These are phyloP conservation scores for Globisporangium paddicum DNA, from an alignment of 352 stramenopile genomes.

Conservation along the genomic window DNA sequence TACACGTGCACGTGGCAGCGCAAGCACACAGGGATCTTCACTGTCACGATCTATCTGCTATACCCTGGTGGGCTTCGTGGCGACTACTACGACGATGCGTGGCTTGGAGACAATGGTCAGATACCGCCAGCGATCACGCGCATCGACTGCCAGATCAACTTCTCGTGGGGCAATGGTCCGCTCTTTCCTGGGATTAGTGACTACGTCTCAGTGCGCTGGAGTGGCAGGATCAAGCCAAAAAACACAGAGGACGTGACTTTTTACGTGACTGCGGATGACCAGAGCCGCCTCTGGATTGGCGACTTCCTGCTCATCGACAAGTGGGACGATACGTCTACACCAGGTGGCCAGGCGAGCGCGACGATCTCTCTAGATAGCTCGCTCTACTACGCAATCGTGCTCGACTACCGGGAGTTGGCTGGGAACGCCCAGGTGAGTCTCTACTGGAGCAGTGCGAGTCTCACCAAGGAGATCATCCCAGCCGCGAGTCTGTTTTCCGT, in stretches of 20 bases:
- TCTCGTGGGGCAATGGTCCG: slow-evolving; percentile 54
- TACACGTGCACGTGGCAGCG: slow-evolving; percentile 51
- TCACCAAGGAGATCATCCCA: slow-evolving; percentile 43
- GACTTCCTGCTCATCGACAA: slow-evolving; percentile 57
- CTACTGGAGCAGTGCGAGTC: slow-evolving; percentile 31
- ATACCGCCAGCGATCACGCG: slow-evolving; percentile 25
- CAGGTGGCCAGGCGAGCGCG: not conserved
- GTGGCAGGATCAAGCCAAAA: slow-evolving; percentile 54
- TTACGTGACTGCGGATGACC: slow-evolving; percentile 39
- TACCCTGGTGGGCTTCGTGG: slow-evolving; percentile 54
- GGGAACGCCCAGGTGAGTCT: slow-evolving; percentile 37
- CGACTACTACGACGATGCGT: slow-evolving; percentile 65
- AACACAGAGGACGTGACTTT: slow-evolving; percentile 33
- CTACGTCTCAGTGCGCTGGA: slow-evolving; percentile 65
- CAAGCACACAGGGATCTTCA: slow-evolving; percentile 38
- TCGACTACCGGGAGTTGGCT: slow-evolving; percentile 57
- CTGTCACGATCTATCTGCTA: slow-evolving; percentile 47
- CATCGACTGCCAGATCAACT: slow-evolving; percentile 67
- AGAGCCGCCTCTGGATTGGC: slow-evolving; percentile 59
- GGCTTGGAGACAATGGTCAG: slow-evolving; percentile 29
- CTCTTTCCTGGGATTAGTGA: slow-evolving; percentile 44
- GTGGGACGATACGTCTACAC: slow-evolving; percentile 31
- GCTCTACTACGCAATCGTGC: slow-evolving; percentile 38
- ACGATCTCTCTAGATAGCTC: slow-evolving; percentile 29
- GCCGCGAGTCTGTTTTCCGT: slow-evolving; percentile 33